Base-by-base conservation (phyloP, 805 yeast species). In the Teunomyces stri region DNA sequence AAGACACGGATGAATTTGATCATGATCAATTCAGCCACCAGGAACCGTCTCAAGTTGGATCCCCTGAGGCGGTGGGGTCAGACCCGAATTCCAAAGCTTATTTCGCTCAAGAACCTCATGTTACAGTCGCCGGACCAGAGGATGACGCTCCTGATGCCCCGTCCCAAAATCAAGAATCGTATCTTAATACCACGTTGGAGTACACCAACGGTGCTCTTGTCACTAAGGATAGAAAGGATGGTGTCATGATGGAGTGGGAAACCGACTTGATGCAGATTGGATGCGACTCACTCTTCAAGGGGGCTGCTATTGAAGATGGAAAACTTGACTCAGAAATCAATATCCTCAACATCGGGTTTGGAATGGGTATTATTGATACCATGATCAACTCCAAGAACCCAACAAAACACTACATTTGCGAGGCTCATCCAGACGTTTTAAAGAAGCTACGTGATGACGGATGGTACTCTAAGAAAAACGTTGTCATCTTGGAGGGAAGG, bases 211-310 rank as follows among this genome's bases (percentile, higher is more conserved):
- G 75, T 44, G 84, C 94, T 0, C 71, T 91, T 21, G 70, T 89
- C 21, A 92, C 97, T 0, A 75, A 80, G 50, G 84, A 81, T 20
- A 71, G 84, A 44, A 74, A 78, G 41, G 97, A 91, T 58, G 98
- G 97, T 13, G 97, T 91, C 2, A 91, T 91, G 98, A 91, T 91
- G 98, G 86, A 85, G 56, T 91, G 98, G 98, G 98, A 91, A 62
- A 76, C 81, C 4, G 79, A 82, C 16, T 72, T 91, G 47, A 91
- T 91, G 98, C 71, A 76, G 44, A 74, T 84, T 12, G 96, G 96
- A 0, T 85, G 95, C 46, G 82, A 86, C 29, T 70, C 92, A 0
- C 62, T 92, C n/a, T 83, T 85, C 61, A 71, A 71, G 42, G 71
- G 80, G 1, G 56, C 68, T 10, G 62, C 58, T 6, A 42, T 58